Conservation (phyloP, 1,284 basidiomycete genomes). For the Melampsora larici-populina region DNA sequence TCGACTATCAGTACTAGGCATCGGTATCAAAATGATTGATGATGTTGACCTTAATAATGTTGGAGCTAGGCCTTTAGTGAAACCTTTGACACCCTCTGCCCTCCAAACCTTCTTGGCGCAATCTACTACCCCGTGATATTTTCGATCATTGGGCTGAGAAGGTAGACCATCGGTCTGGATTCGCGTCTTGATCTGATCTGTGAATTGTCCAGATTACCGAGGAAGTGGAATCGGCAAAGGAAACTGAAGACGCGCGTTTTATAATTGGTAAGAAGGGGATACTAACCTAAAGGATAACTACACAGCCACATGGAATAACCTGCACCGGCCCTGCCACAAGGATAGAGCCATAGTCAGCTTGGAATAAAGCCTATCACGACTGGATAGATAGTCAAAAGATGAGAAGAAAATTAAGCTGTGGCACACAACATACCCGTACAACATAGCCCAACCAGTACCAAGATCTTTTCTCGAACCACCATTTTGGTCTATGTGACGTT, state of each 20-base stretch:
- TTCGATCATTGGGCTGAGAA: constrained; percentile 51
- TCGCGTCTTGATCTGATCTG: constrained; percentile 91
- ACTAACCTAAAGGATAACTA: constrained; percentile 44
- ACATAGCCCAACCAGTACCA: constrained; percentile 68
- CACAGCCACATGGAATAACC: constrained; percentile 56
- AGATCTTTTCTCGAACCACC: constrained; percentile 64
- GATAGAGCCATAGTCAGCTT: not conserved
- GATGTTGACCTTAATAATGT: constrained; percentile 73
- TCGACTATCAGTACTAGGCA: not conserved
- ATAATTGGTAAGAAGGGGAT: constrained; percentile 25
- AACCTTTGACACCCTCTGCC: constrained; percentile 76
- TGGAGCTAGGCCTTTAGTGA: constrained; percentile 81
- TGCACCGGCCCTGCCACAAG: constrained; percentile 4
- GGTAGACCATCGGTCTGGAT: constrained; percentile 80
- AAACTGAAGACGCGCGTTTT: not conserved
- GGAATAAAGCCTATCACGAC: not conserved
- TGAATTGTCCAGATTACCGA: constrained; percentile 64
- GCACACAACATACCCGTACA: constrained; percentile 81
- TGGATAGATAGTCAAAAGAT: not conserved
- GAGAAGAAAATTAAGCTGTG: constrained; percentile 64
- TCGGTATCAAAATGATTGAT: not conserved
- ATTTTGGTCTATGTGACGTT: constrained; percentile 53
- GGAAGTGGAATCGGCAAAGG: not conserved
- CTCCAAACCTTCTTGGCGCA: constrained; percentile 77
- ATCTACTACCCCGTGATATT: constrained; percentile 75